Evolutionary conservation across 2,329 filamentous ascomycete genomes (phyloP).

Genomic region (Stachybotrys echinatus): DNA sequence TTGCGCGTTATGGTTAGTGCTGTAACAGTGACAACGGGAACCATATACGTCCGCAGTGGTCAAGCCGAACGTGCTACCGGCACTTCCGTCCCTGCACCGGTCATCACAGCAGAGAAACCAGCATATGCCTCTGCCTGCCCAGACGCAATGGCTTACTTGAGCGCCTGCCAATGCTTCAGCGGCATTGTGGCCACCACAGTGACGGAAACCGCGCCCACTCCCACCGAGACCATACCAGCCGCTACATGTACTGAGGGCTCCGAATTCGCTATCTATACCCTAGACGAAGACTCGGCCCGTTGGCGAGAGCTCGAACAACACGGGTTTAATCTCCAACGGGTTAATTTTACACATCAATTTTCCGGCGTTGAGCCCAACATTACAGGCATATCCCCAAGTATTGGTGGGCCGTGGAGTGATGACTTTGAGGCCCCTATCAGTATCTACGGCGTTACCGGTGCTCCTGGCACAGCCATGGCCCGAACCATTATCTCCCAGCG

Average conservation of each 20-base stretch:
- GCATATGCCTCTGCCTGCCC: slow-evolving; percentile 11
- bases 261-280: slow-evolving; percentile 6
- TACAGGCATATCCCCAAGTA: not conserved
- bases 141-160: slow-evolving; percentile 9
- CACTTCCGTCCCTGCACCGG: not conserved
- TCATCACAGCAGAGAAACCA: slow-evolving; percentile 1
- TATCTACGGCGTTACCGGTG: not conserved
- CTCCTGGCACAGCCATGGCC: not conserved
- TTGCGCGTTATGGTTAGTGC: not conserved
- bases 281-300: not conserved
- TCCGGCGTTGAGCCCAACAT: not conserved
- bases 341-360: not conserved
- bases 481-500: not conserved
- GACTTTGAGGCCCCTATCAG: not conserved
- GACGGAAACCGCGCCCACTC: slow-evolving; percentile 4
- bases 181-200: slow-evolving; percentile 8
- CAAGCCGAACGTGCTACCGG: not conserved
- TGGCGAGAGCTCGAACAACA: not conserved
- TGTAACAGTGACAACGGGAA: not conserved
- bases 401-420: not conserved
- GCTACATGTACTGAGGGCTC: slow-evolving; percentile 5
- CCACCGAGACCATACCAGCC: slow-evolving; percentile 1
- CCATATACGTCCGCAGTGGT: not conserved
- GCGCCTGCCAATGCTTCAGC: slow-evolving; percentile 12
- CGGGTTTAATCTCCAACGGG: not conserved